Evolutionary conservation across 2,329 filamentous ascomycete species (phyloP), one percentile per base, ranked within the genome.

Genomic region (Akanthomyces dipterigenus): DNA sequence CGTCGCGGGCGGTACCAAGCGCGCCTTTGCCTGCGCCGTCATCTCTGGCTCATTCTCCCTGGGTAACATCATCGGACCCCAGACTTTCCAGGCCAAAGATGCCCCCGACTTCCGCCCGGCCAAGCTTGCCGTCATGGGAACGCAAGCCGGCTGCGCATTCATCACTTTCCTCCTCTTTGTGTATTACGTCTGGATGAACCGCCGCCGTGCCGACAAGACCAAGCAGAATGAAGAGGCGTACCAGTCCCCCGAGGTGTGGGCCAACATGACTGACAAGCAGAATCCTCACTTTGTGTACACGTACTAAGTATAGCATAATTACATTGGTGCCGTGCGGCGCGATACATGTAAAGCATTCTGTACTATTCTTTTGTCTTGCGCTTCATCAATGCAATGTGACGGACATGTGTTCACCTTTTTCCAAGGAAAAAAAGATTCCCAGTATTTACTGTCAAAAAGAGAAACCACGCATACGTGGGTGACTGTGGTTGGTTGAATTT

Each of bases 251-350:
- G 75, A 79, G 62, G 72, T 73, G 5, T 85, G 75, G 78, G 72
- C 72, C 42, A 76, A 78, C 26, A 70, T 82, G 73, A 86, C 83
- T 7, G 84, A 86, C 63, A 77, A 70, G 67, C 78, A 86, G 71
- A 86, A 87, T 66, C 78, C 76, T 66, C 77, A 75, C 22, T 86
- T 86, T 68, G 76, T 81, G 54, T 86, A 86, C 66, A 73, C 73
- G 1, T 78, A 78, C 50, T 78, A 70, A 62, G 54, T n/a, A 20
- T 42, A 20, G 9, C 14, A 12, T 26, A 5, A 16, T 34, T 14
- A 7, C 34, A 20, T 5, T 20, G 20, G 18, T 40, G 31, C 36
- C 22, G 1, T 31, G 49, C 49, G 16, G 31, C 22, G 36, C 42
- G 12, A 11, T 11, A 9, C 20, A 18, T 53, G 38, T n/a, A 54